phyloP scores from a whole-genome alignment of 345 rosid genomes.

The Brassica cretica region DNA sequence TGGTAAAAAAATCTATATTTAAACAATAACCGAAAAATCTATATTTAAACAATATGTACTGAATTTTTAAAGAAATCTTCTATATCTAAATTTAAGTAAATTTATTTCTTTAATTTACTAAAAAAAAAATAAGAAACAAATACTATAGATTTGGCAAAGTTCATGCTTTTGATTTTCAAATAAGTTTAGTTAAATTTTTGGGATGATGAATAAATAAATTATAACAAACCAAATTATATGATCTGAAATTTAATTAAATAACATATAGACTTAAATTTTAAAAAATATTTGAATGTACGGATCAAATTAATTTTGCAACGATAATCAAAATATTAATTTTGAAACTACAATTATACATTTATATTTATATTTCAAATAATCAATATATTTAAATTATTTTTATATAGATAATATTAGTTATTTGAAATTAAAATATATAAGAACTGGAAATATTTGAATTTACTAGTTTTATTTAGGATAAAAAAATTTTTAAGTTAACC shows the following conservation, averaged over 20 bases:
- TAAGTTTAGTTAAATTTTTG: neutral
- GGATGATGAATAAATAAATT: neutral
- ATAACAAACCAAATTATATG: no score
- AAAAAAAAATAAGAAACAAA: neutral
- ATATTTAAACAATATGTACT: neutral
- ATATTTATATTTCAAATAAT: no score
- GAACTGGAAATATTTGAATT: no score
- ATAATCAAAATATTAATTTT: no score
- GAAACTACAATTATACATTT: no score
- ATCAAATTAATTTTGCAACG: neutral
- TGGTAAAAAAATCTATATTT: neutral
- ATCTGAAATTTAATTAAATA: no score
- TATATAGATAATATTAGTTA: no score
- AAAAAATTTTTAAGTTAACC: no score
- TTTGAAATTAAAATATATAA: no score
- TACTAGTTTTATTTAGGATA: no score
- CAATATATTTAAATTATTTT: no score
- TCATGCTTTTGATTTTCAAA: neutral
- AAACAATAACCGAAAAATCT: neutral
- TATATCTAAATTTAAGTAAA: neutral
- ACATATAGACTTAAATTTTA: neutral
- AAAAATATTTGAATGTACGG: no score
- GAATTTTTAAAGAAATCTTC: neutral
- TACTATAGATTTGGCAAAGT: neutral
- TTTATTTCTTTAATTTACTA: neutral